Conservation (phyloP, 139 green algal species). For the Chlamydomonas sp. region DNA sequence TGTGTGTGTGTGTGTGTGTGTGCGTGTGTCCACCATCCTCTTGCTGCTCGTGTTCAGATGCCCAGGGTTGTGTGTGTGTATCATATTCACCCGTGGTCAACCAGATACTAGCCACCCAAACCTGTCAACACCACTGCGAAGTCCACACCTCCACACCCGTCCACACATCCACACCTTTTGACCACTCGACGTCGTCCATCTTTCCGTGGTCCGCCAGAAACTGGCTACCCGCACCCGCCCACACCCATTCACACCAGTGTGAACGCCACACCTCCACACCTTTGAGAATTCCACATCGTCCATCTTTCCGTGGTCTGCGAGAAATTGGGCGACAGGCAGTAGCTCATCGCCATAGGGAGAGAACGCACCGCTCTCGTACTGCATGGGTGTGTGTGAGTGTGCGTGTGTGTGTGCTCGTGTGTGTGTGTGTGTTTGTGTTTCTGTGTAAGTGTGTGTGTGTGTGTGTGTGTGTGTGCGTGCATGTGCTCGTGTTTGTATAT, state of each 20-base stretch:
- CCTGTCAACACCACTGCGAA: neutral
- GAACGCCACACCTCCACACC: neutral
- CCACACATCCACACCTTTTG: too few relatives aligned
- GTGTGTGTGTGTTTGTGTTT: too few relatives aligned
- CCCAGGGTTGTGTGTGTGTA: too few relatives aligned
- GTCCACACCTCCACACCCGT: neutral
- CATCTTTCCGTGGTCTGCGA: conserved; percentile 24
- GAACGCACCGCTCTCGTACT: conserved; percentile 30
- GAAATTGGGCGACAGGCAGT: conserved; percentile 30
- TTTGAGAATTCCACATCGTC: conserved; percentile 10
- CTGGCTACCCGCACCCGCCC: neutral
- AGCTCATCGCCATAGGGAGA: conserved; percentile 49
- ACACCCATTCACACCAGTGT: neutral
- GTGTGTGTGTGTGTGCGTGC: too few relatives aligned
- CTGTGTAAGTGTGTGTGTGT: neutral
- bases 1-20: too few relatives aligned
- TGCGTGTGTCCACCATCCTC: too few relatives aligned
- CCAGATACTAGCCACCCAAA: neutral
- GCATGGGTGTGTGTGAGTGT: neutral
- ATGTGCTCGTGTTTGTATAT: too few relatives aligned
- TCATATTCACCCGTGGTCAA: too few relatives aligned
- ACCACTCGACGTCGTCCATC: conserved; percentile 15
- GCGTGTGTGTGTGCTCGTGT: too few relatives aligned
- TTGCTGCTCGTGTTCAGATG: too few relatives aligned
- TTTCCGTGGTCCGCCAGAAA: conserved; percentile 25